Conservation (phyloP, 805 yeast species). For the Kuraishia capsulata region DNA sequence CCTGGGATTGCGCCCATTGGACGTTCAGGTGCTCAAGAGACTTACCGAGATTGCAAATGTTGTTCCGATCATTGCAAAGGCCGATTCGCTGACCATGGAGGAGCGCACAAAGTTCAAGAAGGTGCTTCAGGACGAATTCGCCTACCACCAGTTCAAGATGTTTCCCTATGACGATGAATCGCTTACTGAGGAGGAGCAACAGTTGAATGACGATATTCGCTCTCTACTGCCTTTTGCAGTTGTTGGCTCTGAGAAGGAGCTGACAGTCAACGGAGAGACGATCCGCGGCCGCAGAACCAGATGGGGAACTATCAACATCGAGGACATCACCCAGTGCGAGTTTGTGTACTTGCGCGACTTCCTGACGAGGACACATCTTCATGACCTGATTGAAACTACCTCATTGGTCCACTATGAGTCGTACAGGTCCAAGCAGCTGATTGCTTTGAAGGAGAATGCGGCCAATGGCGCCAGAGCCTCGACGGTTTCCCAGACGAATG, state of each 20-base stretch:
- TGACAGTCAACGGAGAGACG: slow-evolving; percentile 65
- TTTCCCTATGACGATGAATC: slow-evolving; percentile 60
- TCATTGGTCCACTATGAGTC: slow-evolving; percentile 81
- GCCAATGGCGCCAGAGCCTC: slow-evolving; percentile 22
- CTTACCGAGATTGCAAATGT: slow-evolving; percentile 87
- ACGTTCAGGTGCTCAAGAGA: slow-evolving; percentile 73
- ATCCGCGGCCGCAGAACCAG: slow-evolving; percentile 87
- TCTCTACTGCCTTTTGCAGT: slow-evolving; percentile 87
- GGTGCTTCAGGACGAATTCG: slow-evolving; percentile 67
- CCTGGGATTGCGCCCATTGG: slow-evolving; percentile 76
- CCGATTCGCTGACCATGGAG: slow-evolving; percentile 79
- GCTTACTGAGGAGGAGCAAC: slow-evolving; percentile 61
- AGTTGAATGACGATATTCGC: slow-evolving; percentile 66
- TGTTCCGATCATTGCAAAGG: slow-evolving; percentile 90
- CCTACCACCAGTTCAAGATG: slow-evolving; percentile 60
- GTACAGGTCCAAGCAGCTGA: slow-evolving; percentile 88
- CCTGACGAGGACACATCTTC: slow-evolving; percentile 89
- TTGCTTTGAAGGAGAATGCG: slow-evolving; percentile 90
- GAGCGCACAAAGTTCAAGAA: slow-evolving; percentile 79
- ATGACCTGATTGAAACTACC: slow-evolving; percentile 92
- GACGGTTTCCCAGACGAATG: slow-evolving; percentile 9
- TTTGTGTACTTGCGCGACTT: slow-evolving; percentile 91
- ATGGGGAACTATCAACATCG: slow-evolving; percentile 92
- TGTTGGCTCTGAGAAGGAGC: slow-evolving; percentile 79
- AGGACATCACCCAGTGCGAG: slow-evolving; percentile 92